These are phyloP conservation scores for Protea cynaroides DNA, from an alignment of 164 flowering plant genomes.

Conservation along the genomic window DNA sequence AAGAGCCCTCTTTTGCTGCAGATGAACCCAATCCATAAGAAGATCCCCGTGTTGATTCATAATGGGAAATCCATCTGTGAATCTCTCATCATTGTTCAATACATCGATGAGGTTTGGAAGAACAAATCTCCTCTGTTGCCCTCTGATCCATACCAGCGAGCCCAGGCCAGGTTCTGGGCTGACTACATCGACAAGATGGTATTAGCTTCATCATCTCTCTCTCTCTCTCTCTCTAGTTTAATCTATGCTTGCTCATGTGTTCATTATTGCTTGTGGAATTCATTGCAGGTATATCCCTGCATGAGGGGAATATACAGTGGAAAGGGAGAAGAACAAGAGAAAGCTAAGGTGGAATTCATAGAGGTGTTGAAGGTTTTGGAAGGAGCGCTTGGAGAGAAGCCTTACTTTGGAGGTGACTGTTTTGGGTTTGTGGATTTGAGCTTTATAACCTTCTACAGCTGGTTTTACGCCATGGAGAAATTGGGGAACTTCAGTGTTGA, in stretches of 20 bases:
- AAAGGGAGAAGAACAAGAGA: slow-evolving; percentile 8
- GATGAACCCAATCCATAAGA: slow-evolving; percentile 19
- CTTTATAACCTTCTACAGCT: not conserved
- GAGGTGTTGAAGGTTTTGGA: slow-evolving; percentile 7
- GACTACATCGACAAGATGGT: slow-evolving; percentile 18
- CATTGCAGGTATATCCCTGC: too few species aligned
- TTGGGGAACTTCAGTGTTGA: slow-evolving; percentile 8
- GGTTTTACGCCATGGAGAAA: slow-evolving; percentile 1
- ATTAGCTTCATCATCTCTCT: too few species aligned
- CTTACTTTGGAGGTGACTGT: too few species aligned
- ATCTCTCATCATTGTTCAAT: slow-evolving; percentile 19
- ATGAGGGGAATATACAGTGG: not conserved
- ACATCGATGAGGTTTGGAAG: slow-evolving; percentile 19
- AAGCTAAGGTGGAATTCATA: slow-evolving; percentile 8
- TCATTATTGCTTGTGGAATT: too few species aligned
- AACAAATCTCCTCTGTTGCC: slow-evolving; percentile 12
- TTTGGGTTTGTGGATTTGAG: slow-evolving; percentile 6
- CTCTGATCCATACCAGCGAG: slow-evolving; percentile 11
- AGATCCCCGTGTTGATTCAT: slow-evolving; percentile 20
- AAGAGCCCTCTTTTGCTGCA: slow-evolving; percentile 15
- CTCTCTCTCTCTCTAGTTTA: too few species aligned
- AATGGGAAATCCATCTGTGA: slow-evolving; percentile 19
- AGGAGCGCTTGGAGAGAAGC: slow-evolving; percentile 8
- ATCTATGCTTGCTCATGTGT: too few species aligned
- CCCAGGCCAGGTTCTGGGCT: slow-evolving; percentile 20